phyloP scores from a whole-genome alignment of 805 yeast species.

The Wickerhamiella bombiphila region DNA sequence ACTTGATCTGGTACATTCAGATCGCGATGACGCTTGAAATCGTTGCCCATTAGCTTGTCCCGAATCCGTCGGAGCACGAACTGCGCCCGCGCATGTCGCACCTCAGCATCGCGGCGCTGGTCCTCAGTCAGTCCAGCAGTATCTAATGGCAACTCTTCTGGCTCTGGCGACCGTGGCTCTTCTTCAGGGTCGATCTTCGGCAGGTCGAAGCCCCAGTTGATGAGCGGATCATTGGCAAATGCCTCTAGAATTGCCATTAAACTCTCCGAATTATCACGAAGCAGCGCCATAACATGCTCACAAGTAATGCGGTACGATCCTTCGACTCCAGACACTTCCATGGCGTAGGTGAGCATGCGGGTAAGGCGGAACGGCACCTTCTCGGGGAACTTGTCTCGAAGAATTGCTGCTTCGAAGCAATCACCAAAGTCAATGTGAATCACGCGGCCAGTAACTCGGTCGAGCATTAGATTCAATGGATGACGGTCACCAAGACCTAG shows the following conservation, averaged over 20 bases:
- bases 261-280: constrained; percentile 88
- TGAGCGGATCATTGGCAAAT: constrained; percentile 94
- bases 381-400: constrained; percentile 94
- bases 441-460: constrained; percentile 86
- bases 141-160: constrained; percentile 2
- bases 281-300: constrained; percentile 91
- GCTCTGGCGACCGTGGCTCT: neutral
- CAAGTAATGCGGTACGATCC: constrained; percentile 94
- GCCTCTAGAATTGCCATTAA: constrained; percentile 97
- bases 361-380: constrained; percentile 95
- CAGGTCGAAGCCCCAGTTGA: constrained; percentile 96
- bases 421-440: constrained; percentile 98
- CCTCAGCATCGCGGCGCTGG: constrained; percentile 14
- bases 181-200: constrained; percentile 35
- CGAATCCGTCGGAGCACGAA: constrained; percentile 79
- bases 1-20: constrained; percentile 81
- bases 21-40: constrained; percentile 56
- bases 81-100: constrained; percentile 76
- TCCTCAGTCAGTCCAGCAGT: constrained; percentile 16
- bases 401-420: constrained; percentile 94
- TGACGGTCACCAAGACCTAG: constrained; percentile 96
- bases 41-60: constrained; percentile 88
- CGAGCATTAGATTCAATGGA: constrained; percentile 93
- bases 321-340: constrained; percentile 98
- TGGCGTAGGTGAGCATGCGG: constrained; percentile 91